Evolutionary conservation across 148 eudicot genomes (phyloP), one percentile per base, ranked within the genome.

Genomic region (Rhododendron kiyosumense): DNA sequence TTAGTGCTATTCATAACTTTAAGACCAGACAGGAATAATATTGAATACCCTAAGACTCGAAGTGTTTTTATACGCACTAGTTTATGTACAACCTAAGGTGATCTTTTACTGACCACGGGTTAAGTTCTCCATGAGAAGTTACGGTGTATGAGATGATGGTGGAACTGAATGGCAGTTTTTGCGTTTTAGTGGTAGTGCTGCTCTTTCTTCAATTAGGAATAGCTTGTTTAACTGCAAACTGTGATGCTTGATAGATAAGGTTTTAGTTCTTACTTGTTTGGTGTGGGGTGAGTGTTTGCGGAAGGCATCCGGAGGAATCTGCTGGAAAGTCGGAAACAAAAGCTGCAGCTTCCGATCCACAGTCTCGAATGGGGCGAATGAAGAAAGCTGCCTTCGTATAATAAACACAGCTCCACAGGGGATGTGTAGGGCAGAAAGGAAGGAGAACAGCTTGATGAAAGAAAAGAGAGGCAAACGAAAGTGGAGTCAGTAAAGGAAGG

Each of bases 131-230:
- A 32, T 32, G 11, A 81, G 36, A 54, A 32, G 46, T 76, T 52
- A 30, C 24, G 10, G 26, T 45, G 78, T n/a, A 38, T 77, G 82
- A 34, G 22, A 36, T 76, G 86, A 24, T 18, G 67, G 78, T 84
- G 81, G 51, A 84, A 36, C 32, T 84, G 65, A 54, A 84, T 76
- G 22, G 69, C 52, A 84, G 67, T 52, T 22, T 22, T 34, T 84
- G 24, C 20, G 5, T 61, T 38, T 45, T 46, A 74, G 28, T 10
- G 12, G 45, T 48, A 30, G 73, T 52, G 30, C 11, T 26, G 18
- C 63, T 17, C 36, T 38, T n/a, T 82, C 43, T 61, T 24, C 34
- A 46, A 24, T 30, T 26, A 63, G 15, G n/a, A 75, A 43, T 24
- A 63, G 51, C 84, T 63, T 5, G 18, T 38, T 82, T 41, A 41